Percentiles rank a stretch among this genome's conserved stretches.
phyloP scores from a whole-genome alignment of 169 alveolate species.

The Toxoplasma gondii region DNA sequence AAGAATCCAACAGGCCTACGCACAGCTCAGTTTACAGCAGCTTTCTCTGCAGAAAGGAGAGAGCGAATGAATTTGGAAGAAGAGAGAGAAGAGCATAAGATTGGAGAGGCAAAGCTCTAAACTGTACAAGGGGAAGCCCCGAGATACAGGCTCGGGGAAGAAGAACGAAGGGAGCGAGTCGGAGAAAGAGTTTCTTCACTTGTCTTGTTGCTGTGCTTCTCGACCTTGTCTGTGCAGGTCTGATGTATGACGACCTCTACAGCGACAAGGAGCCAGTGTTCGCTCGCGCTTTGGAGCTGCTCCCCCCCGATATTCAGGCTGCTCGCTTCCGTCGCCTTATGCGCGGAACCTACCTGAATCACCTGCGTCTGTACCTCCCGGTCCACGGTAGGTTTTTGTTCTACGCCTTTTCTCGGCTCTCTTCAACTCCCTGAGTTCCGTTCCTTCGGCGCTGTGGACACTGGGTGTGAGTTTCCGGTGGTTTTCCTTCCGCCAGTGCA shows the following conservation, averaged over 20 bases:
- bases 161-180: not conserved
- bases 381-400: constrained; percentile 24
- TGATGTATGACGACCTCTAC: constrained; percentile 85
- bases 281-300: constrained; percentile 83
- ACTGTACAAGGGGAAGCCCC: not conserved
- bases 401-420: not conserved
- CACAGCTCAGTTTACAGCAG: no score
- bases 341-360: constrained; percentile 82
- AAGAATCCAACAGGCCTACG: no score
- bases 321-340: constrained; percentile 84
- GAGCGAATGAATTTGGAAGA: no score
- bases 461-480: no score
- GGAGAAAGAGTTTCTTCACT: no score
- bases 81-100: no score
- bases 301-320: constrained; percentile 80
- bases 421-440: not conserved
- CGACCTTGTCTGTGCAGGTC: constrained; percentile 71
- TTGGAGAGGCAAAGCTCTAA: no score
- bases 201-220: not conserved
- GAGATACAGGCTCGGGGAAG: not conserved
- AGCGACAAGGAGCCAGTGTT: constrained; percentile 85
- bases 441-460: no score
- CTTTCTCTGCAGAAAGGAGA: no score
- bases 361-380: constrained; percentile 69
- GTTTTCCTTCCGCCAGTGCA: no score